Conservation (phyloP, 2,329 filamentous ascomycete genomes). For the Arthroderma uncinatum region DNA sequence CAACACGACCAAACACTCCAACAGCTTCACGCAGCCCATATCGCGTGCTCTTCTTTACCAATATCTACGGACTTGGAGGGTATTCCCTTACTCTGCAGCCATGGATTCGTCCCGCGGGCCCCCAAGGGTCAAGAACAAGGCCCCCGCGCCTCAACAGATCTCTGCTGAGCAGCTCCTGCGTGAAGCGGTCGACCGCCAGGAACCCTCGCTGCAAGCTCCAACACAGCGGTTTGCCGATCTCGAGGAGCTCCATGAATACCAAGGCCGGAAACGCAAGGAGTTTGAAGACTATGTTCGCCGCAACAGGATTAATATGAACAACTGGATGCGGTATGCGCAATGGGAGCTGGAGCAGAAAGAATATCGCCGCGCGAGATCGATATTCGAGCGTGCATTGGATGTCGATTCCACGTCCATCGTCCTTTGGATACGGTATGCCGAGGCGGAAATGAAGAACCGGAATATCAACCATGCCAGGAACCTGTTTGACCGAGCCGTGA, state of each 20-base stretch:
- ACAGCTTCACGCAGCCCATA: too few species aligned
- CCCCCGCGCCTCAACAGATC: constrained; percentile 78
- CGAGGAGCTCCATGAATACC: constrained; percentile 95
- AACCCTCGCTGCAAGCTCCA: constrained; percentile 74
- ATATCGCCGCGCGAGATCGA: constrained; percentile 75
- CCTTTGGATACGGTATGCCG: constrained; percentile 86
- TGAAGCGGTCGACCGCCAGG: constrained; percentile 93
- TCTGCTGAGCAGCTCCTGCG: constrained; percentile 93
- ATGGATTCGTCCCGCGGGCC: constrained; percentile 91
- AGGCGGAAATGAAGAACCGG: constrained; percentile 87
- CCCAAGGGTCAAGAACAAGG: constrained; percentile 98
- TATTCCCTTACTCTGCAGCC: not conserved
- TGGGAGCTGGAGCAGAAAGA: constrained; percentile 99
- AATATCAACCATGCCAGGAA: constrained; percentile 98
- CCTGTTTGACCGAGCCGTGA: constrained; percentile 85
- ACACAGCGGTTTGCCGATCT: constrained; percentile 92
- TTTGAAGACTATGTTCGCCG: constrained; percentile 97
- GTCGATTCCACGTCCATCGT: constrained; percentile 77
- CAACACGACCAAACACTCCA: too few species aligned
- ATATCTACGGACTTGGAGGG: too few species aligned
- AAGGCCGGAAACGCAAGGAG: constrained; percentile 88
- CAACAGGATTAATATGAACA: constrained; percentile 92
- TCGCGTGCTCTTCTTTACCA: too few species aligned
- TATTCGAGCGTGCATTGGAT: constrained; percentile 92
- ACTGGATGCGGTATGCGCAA: constrained; percentile 95